Percentiles rank a stretch among this genome's conserved stretches.
Evolutionary conservation across 257 asterid genomes (phyloP).

Genomic region (Solanum rostratum): DNA sequence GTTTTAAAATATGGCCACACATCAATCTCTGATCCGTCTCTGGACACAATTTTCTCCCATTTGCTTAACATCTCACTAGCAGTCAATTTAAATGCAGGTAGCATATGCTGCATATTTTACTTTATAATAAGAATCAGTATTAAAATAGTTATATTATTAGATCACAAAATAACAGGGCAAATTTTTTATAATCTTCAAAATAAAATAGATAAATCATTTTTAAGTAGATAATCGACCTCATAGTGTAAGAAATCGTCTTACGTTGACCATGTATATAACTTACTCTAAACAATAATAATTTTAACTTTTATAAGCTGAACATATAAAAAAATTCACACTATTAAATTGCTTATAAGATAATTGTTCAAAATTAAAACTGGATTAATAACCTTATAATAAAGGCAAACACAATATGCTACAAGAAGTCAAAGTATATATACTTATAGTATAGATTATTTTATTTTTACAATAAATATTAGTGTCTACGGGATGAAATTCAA

Average conservation of each 20-base stretch:
- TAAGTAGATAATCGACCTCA: not conserved
- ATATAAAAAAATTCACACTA: too few species aligned
- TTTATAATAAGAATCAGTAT: not conserved
- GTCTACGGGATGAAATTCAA: not conserved
- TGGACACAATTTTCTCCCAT: slow-evolving; percentile 5
- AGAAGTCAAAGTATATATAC: not conserved
- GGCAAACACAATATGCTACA: not conserved
- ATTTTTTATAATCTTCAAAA: not conserved
- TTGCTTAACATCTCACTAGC: not conserved
- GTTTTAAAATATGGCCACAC: slow-evolving; percentile 3
- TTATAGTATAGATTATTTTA: not conserved
- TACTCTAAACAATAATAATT: too few species aligned
- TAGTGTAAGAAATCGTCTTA: too few species aligned
- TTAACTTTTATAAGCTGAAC: not conserved
- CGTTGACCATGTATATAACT: too few species aligned
- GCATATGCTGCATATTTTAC: slow-evolving; percentile 1
- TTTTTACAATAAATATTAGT: too few species aligned
- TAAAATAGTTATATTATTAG: not conserved
- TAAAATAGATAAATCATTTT: not conserved
- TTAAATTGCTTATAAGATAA: too few species aligned
- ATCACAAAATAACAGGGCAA: not conserved
- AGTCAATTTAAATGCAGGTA: slow-evolving; percentile 5
- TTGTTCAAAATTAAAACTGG: not conserved
- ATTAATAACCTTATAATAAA: not conserved
- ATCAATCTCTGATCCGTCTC: not conserved